These are phyloP conservation scores for Colletotrichum spinosum DNA, from an alignment of 2,329 filamentous ascomycete species.

Conservation along the genomic window DNA sequence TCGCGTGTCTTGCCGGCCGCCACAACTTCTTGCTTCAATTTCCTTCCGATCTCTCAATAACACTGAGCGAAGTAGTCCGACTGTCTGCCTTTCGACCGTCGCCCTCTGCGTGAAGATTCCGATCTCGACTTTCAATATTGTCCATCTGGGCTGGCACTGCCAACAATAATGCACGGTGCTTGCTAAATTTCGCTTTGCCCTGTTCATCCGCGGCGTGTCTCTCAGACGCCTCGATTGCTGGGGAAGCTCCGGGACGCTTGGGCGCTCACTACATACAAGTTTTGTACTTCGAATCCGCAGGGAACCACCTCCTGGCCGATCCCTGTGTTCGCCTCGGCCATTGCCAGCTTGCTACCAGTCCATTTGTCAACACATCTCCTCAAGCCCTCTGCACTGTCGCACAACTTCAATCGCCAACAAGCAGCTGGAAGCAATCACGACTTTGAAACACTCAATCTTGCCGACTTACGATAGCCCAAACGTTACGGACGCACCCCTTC, in stretches of 20 bases:
- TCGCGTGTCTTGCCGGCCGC: background rate
- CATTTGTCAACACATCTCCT: slow-evolving; percentile 16
- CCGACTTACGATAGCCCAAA: too few relatives aligned
- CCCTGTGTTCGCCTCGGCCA: slow-evolving; percentile 4
- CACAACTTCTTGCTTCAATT: slow-evolving; percentile 1
- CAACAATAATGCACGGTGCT: background rate
- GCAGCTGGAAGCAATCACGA: slow-evolving; percentile 6
- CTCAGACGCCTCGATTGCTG: slow-evolving; percentile 29
- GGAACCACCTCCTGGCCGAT: slow-evolving; percentile 10
- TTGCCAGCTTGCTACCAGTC: slow-evolving; percentile 15
- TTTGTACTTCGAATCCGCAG: slow-evolving; percentile 12
- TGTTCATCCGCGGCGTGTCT: slow-evolving; percentile 22
- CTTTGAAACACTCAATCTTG: background rate
- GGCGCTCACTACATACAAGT: slow-evolving; percentile 4
- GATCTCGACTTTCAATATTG: background rate
- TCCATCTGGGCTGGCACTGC: background rate
- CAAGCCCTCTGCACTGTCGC: slow-evolving; percentile 4
- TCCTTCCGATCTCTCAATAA: slow-evolving; percentile 17
- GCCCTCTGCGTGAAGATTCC: background rate
- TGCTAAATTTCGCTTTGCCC: background rate
- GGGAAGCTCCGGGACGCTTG: slow-evolving; percentile 35
- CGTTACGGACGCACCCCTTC: background rate
- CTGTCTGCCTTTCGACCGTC: background rate
- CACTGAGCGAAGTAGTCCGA: slow-evolving; percentile 5
- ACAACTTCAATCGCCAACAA: slow-evolving; percentile 10